A percentile compares a stretch with the other conserved stretches of the same genome.
Evolutionary conservation across 805 yeast genomes (phyloP).

Genomic region (Teunomyces atbi): DNA sequence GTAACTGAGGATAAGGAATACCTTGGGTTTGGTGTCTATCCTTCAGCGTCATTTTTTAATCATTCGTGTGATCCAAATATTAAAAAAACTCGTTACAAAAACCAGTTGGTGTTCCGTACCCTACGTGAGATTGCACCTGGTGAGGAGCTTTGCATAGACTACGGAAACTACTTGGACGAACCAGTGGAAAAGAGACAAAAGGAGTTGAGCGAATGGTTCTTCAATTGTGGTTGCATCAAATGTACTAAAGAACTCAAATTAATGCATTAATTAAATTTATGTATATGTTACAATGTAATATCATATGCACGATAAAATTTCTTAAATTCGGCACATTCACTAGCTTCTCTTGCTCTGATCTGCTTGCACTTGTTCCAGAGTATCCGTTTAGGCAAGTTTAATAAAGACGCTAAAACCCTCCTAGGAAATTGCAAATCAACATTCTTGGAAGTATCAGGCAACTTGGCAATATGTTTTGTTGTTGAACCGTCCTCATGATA

Average conservation of each 20-base stretch:
- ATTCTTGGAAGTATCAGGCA: conserved; percentile 27
- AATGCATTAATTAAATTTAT: neutral
- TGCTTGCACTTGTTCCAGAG: conserved; percentile 82
- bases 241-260: conserved; percentile 31
- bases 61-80: conserved; percentile 65
- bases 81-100: conserved; percentile 39
- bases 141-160: conserved; percentile 58
- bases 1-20: conserved; percentile 49
- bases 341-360: conserved; percentile 55
- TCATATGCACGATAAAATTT: conserved; percentile 53
- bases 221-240: conserved; percentile 50
- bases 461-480: conserved; percentile 17
- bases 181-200: conserved; percentile 39
- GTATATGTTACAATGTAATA: conserved; percentile 30
- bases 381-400: conserved; percentile 58
- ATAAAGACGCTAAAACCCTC: conserved; percentile 64
- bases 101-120: conserved; percentile 44
- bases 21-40: conserved; percentile 59
- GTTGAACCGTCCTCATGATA: conserved; percentile 19
- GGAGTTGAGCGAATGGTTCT: conserved; percentile 55
- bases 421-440: conserved; percentile 85
- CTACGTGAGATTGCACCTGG: conserved; percentile 36
- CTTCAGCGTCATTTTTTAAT: conserved; percentile 65
- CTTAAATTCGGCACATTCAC: conserved; percentile 65
- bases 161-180: conserved; percentile 51